Evolutionary conservation across 2,329 filamentous ascomycete genomes (phyloP).

Genomic region (Periglandula ipomoeae): DNA sequence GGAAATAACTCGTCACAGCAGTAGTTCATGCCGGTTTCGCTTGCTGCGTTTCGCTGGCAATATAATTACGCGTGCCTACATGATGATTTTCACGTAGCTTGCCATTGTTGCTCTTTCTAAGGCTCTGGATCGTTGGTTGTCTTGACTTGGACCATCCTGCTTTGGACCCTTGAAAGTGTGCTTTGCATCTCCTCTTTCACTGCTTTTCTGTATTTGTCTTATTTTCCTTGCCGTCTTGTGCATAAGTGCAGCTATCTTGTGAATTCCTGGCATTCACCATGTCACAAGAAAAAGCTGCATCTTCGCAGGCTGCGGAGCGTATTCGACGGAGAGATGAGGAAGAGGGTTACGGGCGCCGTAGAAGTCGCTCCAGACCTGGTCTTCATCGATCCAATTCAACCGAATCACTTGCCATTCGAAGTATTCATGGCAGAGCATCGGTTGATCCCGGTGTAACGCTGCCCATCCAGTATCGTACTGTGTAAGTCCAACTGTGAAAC

Average conservation of each 20-base stretch:
- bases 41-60: slow-evolving; percentile 1
- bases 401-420: slow-evolving; percentile 33
- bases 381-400: slow-evolving; percentile 18
- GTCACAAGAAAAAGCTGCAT: slow-evolving; percentile 9
- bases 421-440: slow-evolving; percentile 21
- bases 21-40: not conserved
- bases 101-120: not conserved
- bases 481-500: slow-evolving; percentile 27
- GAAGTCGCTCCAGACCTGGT: slow-evolving; percentile 10
- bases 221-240: not conserved
- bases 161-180: not conserved
- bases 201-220: not conserved
- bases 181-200: not conserved
- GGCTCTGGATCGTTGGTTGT: not conserved
- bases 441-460: slow-evolving; percentile 23
- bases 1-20: not conserved
- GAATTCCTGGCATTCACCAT: slow-evolving; percentile 1
- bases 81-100: not conserved
- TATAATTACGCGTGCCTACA: slow-evolving; percentile 1
- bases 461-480: slow-evolving; percentile 46
- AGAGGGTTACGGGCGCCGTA: slow-evolving; percentile 14
- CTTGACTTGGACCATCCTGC: not conserved
- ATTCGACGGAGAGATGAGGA: slow-evolving; percentile 31
- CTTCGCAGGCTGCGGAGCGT: slow-evolving; percentile 15
- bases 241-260: too few species aligned